Percentiles rank a stretch among this genome's conserved stretches.
Evolutionary conservation across 2,329 filamentous ascomycete genomes (phyloP).

Genomic region (Penicillium sp.): DNA sequence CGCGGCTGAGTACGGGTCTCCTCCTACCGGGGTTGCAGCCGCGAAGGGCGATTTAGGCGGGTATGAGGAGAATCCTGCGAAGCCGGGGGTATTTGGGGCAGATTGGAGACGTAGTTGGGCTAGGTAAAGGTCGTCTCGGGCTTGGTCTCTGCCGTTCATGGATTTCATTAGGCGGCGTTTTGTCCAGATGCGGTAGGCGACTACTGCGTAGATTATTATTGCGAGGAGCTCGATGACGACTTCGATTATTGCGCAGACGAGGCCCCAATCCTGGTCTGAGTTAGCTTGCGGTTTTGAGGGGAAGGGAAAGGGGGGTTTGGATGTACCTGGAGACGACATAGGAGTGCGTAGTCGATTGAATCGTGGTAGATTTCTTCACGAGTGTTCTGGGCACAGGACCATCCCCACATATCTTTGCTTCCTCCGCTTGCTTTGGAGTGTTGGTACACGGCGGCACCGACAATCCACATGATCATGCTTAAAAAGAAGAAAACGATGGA

Average conservation of each 20-base stretch:
- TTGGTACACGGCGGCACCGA: slow-evolving; percentile 84
- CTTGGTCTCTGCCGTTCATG: slow-evolving; percentile 93
- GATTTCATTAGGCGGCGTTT: slow-evolving; percentile 95
- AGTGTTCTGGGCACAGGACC: slow-evolving; percentile 92
- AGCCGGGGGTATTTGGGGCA: slow-evolving; percentile 91
- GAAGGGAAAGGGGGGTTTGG: not conserved
- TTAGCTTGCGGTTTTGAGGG: not conserved
- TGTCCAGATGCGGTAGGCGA: slow-evolving; percentile 97
- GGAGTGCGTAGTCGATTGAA: slow-evolving; percentile 83
- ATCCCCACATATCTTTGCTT: slow-evolving; percentile 95
- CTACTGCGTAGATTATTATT: slow-evolving; percentile 88
- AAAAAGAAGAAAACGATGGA: slow-evolving; percentile 92
- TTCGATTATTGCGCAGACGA: slow-evolving; percentile 97
- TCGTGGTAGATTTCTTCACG: slow-evolving; percentile 76
- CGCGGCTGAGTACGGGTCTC: slow-evolving; percentile 52
- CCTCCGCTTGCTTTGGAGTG: slow-evolving; percentile 71
- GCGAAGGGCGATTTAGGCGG: slow-evolving; percentile 53
- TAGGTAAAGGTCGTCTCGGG: slow-evolving; percentile 92
- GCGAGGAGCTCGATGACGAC: slow-evolving; percentile 89
- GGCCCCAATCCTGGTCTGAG: slow-evolving; percentile 76
- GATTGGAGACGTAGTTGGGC: slow-evolving; percentile 83
- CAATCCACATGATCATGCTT: slow-evolving; percentile 88
- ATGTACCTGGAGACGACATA: slow-evolving; percentile 83
- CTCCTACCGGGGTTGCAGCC: slow-evolving; percentile 36
- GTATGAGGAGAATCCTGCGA: slow-evolving; percentile 64